phyloP scores from a whole-genome alignment of 345 rosid genomes.

The Eucalyptus fibrosa region DNA sequence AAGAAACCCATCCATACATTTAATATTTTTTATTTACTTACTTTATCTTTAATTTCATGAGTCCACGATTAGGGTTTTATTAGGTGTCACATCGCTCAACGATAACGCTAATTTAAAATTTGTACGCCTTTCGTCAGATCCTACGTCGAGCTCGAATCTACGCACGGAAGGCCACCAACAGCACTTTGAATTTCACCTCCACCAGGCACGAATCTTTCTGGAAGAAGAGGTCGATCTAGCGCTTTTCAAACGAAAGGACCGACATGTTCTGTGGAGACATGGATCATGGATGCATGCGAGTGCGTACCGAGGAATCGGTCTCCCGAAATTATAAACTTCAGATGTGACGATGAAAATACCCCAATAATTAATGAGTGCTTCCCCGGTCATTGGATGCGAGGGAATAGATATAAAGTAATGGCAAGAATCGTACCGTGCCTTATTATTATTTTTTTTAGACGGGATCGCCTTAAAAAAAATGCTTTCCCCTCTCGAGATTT shows the following conservation, averaged over 20 bases:
- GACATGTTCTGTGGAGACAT: neutral
- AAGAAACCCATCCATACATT: neutral
- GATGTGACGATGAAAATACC: neutral
- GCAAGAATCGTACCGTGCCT: neutral
- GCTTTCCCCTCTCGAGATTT: neutral
- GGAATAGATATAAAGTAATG: neutral
- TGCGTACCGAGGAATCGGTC: neutral
- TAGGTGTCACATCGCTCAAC: neutral
- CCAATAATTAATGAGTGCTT: neutral
- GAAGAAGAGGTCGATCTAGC: neutral
- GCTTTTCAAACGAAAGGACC: neutral
- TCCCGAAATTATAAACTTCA: neutral
- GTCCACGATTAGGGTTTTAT: neutral
- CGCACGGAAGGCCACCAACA: neutral
- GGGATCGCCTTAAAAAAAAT: neutral
- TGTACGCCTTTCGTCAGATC: neutral
- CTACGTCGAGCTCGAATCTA: neutral
- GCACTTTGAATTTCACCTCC: neutral
- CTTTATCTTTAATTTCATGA: neutral
- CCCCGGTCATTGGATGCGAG: neutral
- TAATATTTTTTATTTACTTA: neutral
- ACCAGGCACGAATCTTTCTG: neutral
- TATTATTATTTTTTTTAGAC: neutral
- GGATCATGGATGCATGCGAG: neutral
- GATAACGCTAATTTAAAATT: neutral